Evolutionary conservation across 1,284 basidiomycete genomes (phyloP).

Genomic region (Paramarasmius palmivorus): DNA sequence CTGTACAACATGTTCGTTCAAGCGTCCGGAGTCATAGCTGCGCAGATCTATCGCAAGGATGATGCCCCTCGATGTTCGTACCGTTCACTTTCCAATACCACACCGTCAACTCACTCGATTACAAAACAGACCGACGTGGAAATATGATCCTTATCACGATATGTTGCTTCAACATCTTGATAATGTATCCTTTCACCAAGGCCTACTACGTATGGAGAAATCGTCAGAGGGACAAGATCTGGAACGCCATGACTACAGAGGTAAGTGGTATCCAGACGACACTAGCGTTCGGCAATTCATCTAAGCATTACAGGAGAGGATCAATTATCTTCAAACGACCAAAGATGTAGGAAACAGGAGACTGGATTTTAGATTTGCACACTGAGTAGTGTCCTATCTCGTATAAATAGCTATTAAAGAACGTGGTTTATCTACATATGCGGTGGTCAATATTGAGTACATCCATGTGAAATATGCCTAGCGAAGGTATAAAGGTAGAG

Average conservation of each 20-base stretch:
- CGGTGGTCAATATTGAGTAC: background rate
- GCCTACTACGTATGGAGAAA: slow-evolving; percentile 55
- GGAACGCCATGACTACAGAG: slow-evolving; percentile 52
- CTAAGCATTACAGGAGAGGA: slow-evolving; percentile 34
- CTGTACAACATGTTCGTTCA: slow-evolving; percentile 62
- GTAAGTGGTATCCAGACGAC: slow-evolving; percentile 26
- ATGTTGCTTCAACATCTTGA: slow-evolving; percentile 42
- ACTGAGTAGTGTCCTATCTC: slow-evolving; percentile 21
- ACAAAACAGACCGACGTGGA: slow-evolving; percentile 45
- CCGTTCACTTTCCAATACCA: background rate
- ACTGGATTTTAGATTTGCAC: slow-evolving; percentile 46
- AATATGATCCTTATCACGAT: slow-evolving; percentile 48
- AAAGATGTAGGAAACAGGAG: slow-evolving; percentile 40
- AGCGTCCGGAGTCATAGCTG: slow-evolving; percentile 40
- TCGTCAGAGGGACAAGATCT: slow-evolving; percentile 43
- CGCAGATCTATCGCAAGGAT: slow-evolving; percentile 51
- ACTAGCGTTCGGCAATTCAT: background rate
- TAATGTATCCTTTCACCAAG: slow-evolving; percentile 53
- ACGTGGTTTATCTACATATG: background rate
- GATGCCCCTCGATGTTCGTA: slow-evolving; percentile 50
- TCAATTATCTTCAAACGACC: slow-evolving; percentile 42
- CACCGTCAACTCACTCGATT: background rate
- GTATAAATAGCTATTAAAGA: background rate
- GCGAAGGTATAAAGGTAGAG: too few relatives aligned
- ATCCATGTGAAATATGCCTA: too few relatives aligned